A percentile compares a stretch with the other conserved stretches of the same genome.
These are phyloP conservation scores for Lactarius quietus DNA, from an alignment of 768 basidiomycete species.

Conservation along the genomic window DNA sequence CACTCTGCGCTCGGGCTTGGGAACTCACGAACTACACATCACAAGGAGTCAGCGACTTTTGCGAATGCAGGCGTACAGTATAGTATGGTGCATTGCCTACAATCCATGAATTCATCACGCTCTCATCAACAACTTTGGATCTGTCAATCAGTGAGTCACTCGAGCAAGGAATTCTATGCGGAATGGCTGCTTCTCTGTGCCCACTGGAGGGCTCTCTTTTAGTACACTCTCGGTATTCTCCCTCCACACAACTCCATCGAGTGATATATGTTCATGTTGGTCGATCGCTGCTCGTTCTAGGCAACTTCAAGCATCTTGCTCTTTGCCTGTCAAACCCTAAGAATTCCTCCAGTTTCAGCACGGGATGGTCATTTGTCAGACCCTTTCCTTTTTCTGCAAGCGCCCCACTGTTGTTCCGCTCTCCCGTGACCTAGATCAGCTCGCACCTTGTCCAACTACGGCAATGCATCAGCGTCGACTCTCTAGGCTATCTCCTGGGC, in stretches of 20 bases:
- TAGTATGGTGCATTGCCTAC: too few relatives aligned
- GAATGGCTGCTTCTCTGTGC: constrained; percentile 12
- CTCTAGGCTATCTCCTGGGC: not conserved
- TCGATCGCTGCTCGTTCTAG: constrained; percentile 7
- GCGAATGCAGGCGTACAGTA: not conserved
- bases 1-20: not conserved
- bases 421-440: constrained; percentile 11
- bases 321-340: not conserved
- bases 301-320: constrained; percentile 5
- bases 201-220: constrained; percentile 1
- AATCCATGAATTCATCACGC: not conserved
- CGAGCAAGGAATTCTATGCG: constrained; percentile 12
- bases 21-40: constrained; percentile 2
- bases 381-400: constrained; percentile 6
- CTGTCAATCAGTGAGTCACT: constrained; percentile 15
- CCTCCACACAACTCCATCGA: constrained; percentile 16
- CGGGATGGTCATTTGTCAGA: not conserved
- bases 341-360: constrained; percentile 1
- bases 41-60: not conserved
- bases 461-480: constrained; percentile 7
- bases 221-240: constrained; percentile 11
- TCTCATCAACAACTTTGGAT: constrained; percentile 6
- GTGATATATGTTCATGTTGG: constrained; percentile 5
- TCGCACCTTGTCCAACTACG: not conserved
- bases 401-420: constrained; percentile 3